Base-by-base conservation (phyloP, 2,329 filamentous ascomycete genomes). In the Alternaria panax region DNA sequence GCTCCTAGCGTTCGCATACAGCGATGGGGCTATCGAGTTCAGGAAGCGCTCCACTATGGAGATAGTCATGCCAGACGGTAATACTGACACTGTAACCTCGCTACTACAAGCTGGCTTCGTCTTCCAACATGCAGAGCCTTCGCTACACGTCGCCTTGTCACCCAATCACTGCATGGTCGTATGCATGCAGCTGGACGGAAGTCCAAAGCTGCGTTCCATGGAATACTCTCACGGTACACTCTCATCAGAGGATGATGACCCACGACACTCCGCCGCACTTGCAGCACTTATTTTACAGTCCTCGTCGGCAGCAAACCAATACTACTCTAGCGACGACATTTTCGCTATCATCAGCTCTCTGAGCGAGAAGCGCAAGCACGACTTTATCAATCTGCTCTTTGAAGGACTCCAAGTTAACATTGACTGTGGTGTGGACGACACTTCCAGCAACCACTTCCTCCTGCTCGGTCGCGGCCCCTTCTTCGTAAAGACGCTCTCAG, bases 11-110 rank as follows among this genome's bases (percentile, higher is more conserved):
- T 82, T 97, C 59, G 85, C 86, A 25, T 92, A 92, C 68, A 91
- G 91, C 62, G 93, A 97, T 73, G 92, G 93, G 11, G 90, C 88
- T 0, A 83, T 96, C 4, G 89, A 95, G 67, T 92, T 94, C 76
- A 87, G 92, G 56, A 91, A 96, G 71, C 86, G 92, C 11, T 83
- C 86, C 47, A 91, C 87, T 0, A 90, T 96, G 85, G 83, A 87
- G 5, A 84, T 89, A 53, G 81, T 93, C 1, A 88, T 87, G 63
- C 84, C 86, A 5, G 85, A 90, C 56, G 83, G 85, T 27, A 89
- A 90, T 67, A 79, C 87, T 7, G 85, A 87, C 42, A 87, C 83
- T 45, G 87, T 96, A 30, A 87, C 86, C 62, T 90, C 87, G 57
- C 82, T 96, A 27, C 83, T 89, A 27, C 92, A 97, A 75, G 88